Evolutionary conservation across 805 yeast genomes (phyloP), one percentile per base, ranked within the genome.

Genomic region (Candida argentea): DNA sequence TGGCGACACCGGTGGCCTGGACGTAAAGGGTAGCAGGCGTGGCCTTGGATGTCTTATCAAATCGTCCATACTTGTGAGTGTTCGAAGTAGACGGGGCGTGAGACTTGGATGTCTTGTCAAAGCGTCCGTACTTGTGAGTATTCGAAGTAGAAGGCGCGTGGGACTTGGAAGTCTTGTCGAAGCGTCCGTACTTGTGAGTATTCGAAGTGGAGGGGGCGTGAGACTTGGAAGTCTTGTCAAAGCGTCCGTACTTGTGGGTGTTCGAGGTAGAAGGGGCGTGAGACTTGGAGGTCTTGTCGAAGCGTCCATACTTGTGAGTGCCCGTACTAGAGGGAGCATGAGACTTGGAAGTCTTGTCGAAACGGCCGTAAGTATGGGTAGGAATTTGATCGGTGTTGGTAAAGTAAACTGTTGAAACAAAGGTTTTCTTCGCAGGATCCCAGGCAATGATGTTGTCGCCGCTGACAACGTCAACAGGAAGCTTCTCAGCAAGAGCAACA

Each of bases 231-330:
- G 42, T 69, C 52, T 69, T 65, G 61, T 70, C 60, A 46, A 71
- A 71, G 46, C 62, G 62, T 39, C 81, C 82, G 39, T 59, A 60
- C 36, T 52, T 65, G 59, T 73, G 76, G 20, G 77, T 71, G 28
- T 57, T 55, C 10, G 44, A 32, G 9, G 36, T 37, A 37, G 26
- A 38, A 21, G 33, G 10, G n/a, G 44, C 48, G 38, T 48, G 40
- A 29, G 39, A 56, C 28, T 52, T 59, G 36, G 29, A 64, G 56
- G 43, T 70, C 52, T 70, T 65, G 60, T 70, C 61, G 48, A 71
- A 71, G 46, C 63, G 63, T 39, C 82, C 82, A 40, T 60, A 61
- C 36, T 52, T 65, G 60, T 74, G 76, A 25, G 78, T 72, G 38
- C 33, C 22, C 35, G 33, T 15, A 14, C 52, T 34, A 12, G 58